Evolutionary conservation across 179 eudicot species (phyloP).

Genomic region (Spergularia azorica): DNA sequence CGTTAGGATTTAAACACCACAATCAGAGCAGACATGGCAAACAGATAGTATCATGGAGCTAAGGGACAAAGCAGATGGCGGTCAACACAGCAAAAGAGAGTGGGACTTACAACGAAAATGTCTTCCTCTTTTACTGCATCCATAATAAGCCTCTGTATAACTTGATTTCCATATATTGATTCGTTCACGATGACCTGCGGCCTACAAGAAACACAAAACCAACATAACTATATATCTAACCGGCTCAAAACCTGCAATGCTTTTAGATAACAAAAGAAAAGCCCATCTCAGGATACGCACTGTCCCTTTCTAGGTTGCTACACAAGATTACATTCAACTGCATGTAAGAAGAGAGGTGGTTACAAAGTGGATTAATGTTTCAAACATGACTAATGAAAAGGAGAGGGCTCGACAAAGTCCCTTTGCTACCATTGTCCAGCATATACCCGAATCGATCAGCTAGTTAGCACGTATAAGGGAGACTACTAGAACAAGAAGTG

Average conservation of each 20-base stretch:
- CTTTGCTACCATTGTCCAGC: not conserved
- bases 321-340: not conserved
- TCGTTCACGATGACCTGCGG: conserved; percentile 22
- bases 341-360: not conserved
- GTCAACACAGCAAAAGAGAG: conserved; percentile 5
- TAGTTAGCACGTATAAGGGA: not conserved
- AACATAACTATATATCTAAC: not conserved
- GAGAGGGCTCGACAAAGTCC: not conserved
- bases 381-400: not conserved
- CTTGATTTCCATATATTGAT: conserved; percentile 23
- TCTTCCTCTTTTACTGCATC: conserved; percentile 21
- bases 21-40: not conserved
- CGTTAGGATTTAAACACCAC: not conserved
- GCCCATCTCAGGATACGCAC: not conserved
- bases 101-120: conserved; percentile 20
- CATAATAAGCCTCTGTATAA: conserved; percentile 20
- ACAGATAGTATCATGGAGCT: not conserved
- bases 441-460: not conserved
- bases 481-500: not conserved
- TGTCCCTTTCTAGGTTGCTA: not conserved
- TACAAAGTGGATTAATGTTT: not conserved
- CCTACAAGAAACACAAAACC: conserved; percentile 41
- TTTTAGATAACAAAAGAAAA: not conserved
- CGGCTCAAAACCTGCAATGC: not conserved
- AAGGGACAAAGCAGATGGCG: not conserved